Conservation (phyloP, 345 rosid species). For the Salix udensis region DNA sequence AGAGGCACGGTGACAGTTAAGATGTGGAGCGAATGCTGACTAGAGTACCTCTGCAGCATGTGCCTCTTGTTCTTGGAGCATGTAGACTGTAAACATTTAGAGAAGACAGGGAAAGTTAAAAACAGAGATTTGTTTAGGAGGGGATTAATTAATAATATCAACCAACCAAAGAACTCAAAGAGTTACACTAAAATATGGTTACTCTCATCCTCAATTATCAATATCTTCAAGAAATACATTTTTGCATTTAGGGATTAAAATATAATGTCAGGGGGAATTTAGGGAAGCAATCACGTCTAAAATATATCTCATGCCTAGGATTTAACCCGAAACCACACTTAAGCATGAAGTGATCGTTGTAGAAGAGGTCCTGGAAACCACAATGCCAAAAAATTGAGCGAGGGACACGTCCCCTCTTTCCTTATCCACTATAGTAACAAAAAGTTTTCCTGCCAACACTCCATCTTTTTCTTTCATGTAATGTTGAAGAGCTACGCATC, state of each 20-base stretch:
- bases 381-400: constrained; percentile 26
- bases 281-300: constrained; percentile 12
- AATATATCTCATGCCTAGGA: constrained; percentile 5
- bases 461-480: background rate
- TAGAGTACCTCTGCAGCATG: constrained; percentile 78
- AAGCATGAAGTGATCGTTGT: constrained; percentile 14
- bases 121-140: background rate
- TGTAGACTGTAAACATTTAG: constrained; percentile 46
- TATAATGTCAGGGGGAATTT: constrained; percentile 11
- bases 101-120: constrained; percentile 8
- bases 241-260: background rate
- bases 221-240: background rate
- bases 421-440: background rate
- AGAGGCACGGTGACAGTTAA: background rate
- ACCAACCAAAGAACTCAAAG: background rate
- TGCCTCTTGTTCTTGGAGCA: constrained; percentile 87
- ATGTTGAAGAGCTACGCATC: background rate
- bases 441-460: background rate
- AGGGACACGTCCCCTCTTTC: constrained; percentile 38
- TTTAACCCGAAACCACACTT: constrained; percentile 14
- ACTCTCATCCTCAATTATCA: background rate
- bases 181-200: background rate
- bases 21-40: background rate
- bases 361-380: constrained; percentile 34
- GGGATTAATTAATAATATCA: background rate